Conservation (phyloP, 306 rosid species). For the Boehmeria nivea region DNA sequence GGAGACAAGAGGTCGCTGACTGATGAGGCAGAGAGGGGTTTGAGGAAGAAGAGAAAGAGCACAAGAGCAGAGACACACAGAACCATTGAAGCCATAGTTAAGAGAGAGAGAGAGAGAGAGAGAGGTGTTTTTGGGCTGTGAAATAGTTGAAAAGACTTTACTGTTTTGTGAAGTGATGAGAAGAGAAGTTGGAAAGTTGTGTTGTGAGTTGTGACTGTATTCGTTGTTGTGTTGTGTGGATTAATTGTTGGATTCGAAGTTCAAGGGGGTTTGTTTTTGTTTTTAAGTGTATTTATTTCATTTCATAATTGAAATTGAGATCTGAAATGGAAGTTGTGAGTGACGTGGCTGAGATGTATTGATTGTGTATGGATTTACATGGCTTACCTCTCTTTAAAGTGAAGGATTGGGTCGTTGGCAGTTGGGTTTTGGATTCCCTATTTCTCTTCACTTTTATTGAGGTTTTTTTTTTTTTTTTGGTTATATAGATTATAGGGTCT, state of each 20-base stretch:
- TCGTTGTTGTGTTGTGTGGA: neutral
- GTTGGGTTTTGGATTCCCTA: constrained; percentile 20
- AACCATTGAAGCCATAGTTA: constrained; percentile 34
- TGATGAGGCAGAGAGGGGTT: constrained; percentile 33
- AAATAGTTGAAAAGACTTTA: neutral
- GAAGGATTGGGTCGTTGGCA: constrained; percentile 28
- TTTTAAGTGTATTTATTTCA: neutral
- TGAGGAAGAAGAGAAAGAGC: constrained; percentile 33
- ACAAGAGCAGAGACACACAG: constrained; percentile 19
- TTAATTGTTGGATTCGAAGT: neutral
- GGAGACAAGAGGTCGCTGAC: constrained; percentile 43
- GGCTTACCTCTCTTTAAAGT: neutral
- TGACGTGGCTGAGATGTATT: constrained; percentile 20
- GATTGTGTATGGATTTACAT: neutral
- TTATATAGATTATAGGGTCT: no score
- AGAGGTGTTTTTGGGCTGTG: no score
- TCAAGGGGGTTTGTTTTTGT: neutral
- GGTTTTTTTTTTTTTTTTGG: no score
- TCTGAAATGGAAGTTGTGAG: neutral
- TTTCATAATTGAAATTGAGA: neutral
- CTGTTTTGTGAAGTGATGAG: no score
- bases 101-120: constrained; percentile 9
- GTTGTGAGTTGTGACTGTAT: no score
- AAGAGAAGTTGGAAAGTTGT: neutral
- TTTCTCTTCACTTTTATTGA: no score